Evolutionary conservation across 148 eudicot genomes (phyloP), one percentile per base, ranked within the genome.

Genomic region (Dysphania ambrosioides): DNA sequence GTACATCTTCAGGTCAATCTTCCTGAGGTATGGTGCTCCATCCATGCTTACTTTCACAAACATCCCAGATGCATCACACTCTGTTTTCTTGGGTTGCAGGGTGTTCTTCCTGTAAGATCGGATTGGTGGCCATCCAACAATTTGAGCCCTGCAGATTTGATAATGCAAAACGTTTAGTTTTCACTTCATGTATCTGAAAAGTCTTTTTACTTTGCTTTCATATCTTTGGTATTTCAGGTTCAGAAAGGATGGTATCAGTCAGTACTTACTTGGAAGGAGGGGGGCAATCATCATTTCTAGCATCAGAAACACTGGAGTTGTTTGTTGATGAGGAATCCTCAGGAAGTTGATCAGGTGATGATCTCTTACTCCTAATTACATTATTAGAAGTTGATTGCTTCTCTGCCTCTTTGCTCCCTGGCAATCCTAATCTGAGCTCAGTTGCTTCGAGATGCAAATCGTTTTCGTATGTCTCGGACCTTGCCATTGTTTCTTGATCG

Each of bases 1-100:
- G 80, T 83, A 87, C 42, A 86, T 73, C 64, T 84, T 85, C 44
- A 90, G 72, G 83, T 87, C 94, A 59, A 87, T 85, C 78, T 90
- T 90, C 61, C 94, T 87, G 6, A 90, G 74, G 75, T 84, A 89
- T 34, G 93, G 93, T 69, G 93, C 93, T 75, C 93, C 93, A 77
- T 89, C 93, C 91, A 89, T 85, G 85, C 89, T 86, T 78, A 90
- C 94, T 80, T 90, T 90, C 31, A 90, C 88, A 80, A 76, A 87
- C 78, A 84, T 76, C 70, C 88, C 87, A 9, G 75, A 74, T 10
- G 41, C 85, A 66, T 82, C 86, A 0, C 73, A 56, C 16, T 87
- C 85, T 1, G 40, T 34, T 82, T 77, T 87, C 86, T 87, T 87
- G 2, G 70, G 26, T 24, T 84, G 89, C 16, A 84, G 55, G 73